Base-by-base conservation (phyloP, 768 basidiomycete species). In the Cytidiella melzeri region DNA sequence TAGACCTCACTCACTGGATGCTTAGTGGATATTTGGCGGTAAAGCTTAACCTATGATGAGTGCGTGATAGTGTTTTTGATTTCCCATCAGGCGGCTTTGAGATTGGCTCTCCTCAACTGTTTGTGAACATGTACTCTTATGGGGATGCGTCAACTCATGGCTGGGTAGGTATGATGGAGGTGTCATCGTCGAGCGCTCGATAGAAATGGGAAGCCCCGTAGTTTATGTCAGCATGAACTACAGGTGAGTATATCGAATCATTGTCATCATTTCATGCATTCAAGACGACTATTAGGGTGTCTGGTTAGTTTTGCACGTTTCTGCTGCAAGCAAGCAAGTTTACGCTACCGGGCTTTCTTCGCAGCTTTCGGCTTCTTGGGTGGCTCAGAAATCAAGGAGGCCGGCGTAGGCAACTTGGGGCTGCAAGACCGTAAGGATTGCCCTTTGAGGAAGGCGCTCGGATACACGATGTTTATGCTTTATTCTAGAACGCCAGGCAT, bases 151-250 rank as follows among this genome's bases (percentile, higher is more conserved):
- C n/a, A n/a, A n/a, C n/a, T n/a, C n/a, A n/a, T n/a, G n/a, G n/a
- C n/a, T n/a, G 30, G 7, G 30, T 25, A 48, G 46, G 44, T 55
- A 27, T 45, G 53, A 40, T 46, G 55, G 55, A 7, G 43, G 36
- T 3, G 30, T 50, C 4, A 52, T 59, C 6, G 51, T 59, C 5
- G 34, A 53, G 12, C 68, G 73, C 15, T 79, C 78, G 0, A 66
- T 76, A 5, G 61, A 64, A 1, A 53, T 79, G 11, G 66, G 66
- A 1, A 57, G 64, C 38, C 77, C 79, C 1, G 66, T 77, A 15
- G 61, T 81, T 21, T 79, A 72, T 53, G 79, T 80, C 11, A 73
- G 72, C 50, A 72, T 79, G 64, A 81, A 81, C 57, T 80, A 81
- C 45, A 64, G 69, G 69, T 68, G 15, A 47, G 61, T 48, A 11